Evolutionary conservation across 441 rosid genomes (phyloP).

Genomic region (Raphanus hybrid): DNA sequence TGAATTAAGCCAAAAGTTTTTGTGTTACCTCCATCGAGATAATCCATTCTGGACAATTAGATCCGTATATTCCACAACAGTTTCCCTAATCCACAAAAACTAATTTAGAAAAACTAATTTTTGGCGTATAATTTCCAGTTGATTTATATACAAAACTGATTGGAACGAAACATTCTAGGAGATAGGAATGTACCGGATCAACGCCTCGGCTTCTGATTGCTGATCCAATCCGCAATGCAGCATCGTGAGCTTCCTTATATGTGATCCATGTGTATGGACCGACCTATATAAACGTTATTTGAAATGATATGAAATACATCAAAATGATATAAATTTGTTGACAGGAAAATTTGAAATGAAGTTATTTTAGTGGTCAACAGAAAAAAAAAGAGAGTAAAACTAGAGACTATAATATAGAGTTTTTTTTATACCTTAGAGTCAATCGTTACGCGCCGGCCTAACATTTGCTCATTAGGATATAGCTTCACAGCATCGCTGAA

Average conservation of each 20-base stretch:
- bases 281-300: slow-evolving; percentile 43
- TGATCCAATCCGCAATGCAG: slow-evolving; percentile 66
- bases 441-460: slow-evolving; percentile 64
- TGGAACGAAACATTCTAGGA: not conserved
- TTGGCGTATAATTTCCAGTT: not conserved
- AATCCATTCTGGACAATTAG: slow-evolving; percentile 87
- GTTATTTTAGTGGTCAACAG: not conserved
- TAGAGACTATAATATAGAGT: not conserved
- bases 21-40: slow-evolving; percentile 75
- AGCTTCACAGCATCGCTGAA: slow-evolving; percentile 59
- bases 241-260: slow-evolving; percentile 71
- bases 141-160: not conserved
- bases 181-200: slow-evolving; percentile 63
- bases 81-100: slow-evolving; percentile 54
- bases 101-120: not conserved
- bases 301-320: not conserved
- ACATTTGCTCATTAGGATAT: slow-evolving; percentile 60
- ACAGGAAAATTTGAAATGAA: not conserved
- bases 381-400: not conserved
- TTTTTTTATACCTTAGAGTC: slow-evolving; percentile 65
- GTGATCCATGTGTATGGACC: slow-evolving; percentile 87
- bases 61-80: slow-evolving; percentile 85
- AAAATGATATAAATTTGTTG: not conserved
- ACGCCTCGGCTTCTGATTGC: slow-evolving; percentile 71
- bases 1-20: not conserved